Percentiles rank a stretch among this genome's conserved stretches.
Conservation (phyloP, 2,329 filamentous ascomycete genomes). For the Allantophomopsis cytisporea region DNA sequence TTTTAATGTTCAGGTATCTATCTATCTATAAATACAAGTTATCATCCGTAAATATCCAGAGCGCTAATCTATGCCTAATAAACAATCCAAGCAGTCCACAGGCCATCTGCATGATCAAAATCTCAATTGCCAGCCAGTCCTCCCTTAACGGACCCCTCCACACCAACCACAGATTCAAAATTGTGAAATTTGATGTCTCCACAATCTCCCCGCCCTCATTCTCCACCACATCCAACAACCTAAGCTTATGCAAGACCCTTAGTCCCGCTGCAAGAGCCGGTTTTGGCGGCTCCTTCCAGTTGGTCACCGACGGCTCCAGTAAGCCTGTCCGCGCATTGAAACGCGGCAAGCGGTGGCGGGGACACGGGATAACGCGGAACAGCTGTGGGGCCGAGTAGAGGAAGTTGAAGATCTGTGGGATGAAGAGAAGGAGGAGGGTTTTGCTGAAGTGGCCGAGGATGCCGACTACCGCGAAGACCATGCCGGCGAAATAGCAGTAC, state of each 20-base stretch:
- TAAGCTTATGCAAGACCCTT: conserved; percentile 53
- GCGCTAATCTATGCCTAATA: conserved; percentile 70
- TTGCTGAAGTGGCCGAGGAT: conserved; percentile 98
- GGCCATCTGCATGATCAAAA: conserved; percentile 64
- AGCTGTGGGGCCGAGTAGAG: conserved; percentile 86
- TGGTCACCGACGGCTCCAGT: conserved; percentile 74
- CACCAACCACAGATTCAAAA: conserved; percentile 92
- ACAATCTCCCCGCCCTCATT: conserved; percentile 58
- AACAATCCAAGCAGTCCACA: conserved; percentile 76
- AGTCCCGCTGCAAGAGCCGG: conserved; percentile 48
- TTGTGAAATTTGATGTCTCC: conserved; percentile 80
- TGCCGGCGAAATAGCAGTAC: conserved; percentile 98
- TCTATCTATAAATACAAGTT: conserved; percentile 31
- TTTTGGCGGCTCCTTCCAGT: conserved; percentile 61
- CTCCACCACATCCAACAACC: conserved; percentile 52
- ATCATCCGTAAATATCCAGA: conserved; percentile 82
- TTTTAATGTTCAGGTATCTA: not conserved
- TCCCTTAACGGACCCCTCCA: conserved; percentile 89
- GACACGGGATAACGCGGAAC: conserved; percentile 81
- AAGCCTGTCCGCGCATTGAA: conserved; percentile 80
- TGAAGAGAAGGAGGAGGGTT: conserved; percentile 77
- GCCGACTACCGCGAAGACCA: conserved; percentile 95
- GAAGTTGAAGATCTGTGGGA: conserved; percentile 96
- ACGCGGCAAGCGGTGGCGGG: conserved; percentile 77
- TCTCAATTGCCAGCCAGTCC: conserved; percentile 65